phyloP scores from a whole-genome alignment of 257 asterid species.

The Lycium barbarum region DNA sequence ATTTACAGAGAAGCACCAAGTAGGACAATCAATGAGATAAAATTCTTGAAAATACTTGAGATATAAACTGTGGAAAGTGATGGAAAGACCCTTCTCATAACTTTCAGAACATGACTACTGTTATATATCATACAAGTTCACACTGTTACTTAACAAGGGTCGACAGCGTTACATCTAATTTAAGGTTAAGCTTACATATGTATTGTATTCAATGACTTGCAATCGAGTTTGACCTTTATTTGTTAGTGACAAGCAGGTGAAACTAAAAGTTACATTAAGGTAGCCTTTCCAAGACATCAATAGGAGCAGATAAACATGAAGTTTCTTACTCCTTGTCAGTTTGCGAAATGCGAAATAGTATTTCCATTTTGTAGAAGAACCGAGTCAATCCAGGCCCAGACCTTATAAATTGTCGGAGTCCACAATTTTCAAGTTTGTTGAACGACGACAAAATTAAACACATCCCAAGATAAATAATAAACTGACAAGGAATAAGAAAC shows the following conservation, averaged over 20 bases:
- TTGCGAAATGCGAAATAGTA: neutral
- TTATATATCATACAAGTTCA: neutral
- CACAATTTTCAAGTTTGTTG: neutral
- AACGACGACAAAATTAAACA: neutral
- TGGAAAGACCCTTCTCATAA: neutral
- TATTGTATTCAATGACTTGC: neutral
- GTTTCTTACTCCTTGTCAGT: neutral
- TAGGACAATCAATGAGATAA: neutral
- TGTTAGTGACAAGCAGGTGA: slow-evolving; percentile 15
- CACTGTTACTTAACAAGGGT: slow-evolving; percentile 11
- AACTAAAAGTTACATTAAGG: neutral
- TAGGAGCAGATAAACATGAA: neutral
- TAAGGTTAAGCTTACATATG: slow-evolving; percentile 1
- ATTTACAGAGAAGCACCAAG: slow-evolving; percentile 27
- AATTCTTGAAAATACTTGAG: slow-evolving; percentile 15
- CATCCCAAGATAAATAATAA: neutral
- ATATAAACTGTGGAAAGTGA: neutral
- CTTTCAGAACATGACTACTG: slow-evolving; percentile 12
- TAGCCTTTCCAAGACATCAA: slow-evolving; percentile 1
- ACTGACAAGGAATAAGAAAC: neutral
- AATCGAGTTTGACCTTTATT: slow-evolving; percentile 11
- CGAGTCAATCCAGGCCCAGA: neutral
- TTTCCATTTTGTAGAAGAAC: neutral
- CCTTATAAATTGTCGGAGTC: neutral
- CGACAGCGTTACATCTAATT: neutral